Evolutionary conservation across 192 early-diverging fungal species (phyloP).

Genomic region (Cetraspora pellucida): DNA sequence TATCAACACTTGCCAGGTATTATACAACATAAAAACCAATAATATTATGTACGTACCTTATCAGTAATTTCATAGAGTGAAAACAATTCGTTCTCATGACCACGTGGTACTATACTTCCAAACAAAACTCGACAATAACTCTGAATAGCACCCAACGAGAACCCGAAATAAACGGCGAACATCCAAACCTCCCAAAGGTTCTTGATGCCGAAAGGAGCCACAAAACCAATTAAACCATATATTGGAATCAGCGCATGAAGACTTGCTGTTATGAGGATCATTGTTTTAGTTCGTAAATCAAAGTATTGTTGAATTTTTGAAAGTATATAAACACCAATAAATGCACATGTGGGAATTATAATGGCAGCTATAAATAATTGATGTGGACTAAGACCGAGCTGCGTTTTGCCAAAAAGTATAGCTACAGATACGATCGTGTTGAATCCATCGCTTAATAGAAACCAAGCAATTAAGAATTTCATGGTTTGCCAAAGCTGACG

Average conservation of each 20-base stretch:
- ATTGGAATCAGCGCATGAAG: slow-evolving; percentile 58
- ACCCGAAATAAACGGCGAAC: slow-evolving; percentile 59
- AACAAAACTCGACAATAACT: slow-evolving; percentile 64
- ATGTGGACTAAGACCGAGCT: slow-evolving; percentile 51
- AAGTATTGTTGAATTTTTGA: slow-evolving; percentile 56
- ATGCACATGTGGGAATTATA: slow-evolving; percentile 56
- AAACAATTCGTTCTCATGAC: slow-evolving; percentile 72
- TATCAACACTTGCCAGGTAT: too few relatives aligned
- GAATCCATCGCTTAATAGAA: slow-evolving; percentile 69
- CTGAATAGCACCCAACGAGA: slow-evolving; percentile 63
- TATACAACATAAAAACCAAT: too few relatives aligned
- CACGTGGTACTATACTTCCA: slow-evolving; percentile 64
- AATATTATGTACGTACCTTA: slow-evolving; percentile 52
- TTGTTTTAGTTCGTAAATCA: slow-evolving; percentile 51
- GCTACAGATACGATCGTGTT: slow-evolving; percentile 61
- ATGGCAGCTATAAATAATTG: slow-evolving; percentile 59
- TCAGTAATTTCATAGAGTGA: slow-evolving; percentile 70
- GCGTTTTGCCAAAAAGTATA: slow-evolving; percentile 59
- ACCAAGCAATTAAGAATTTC: slow-evolving; percentile 70
- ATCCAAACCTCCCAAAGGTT: slow-evolving; percentile 61
- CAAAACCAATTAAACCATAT: slow-evolving; percentile 67
- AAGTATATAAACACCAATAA: slow-evolving; percentile 61
- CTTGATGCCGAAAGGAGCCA: slow-evolving; percentile 55
- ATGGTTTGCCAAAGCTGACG: slow-evolving; percentile 57
- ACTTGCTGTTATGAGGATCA: slow-evolving; percentile 52